phyloP scores from a whole-genome alignment of 441 rosid genomes.

The Brassica hybrid region DNA sequence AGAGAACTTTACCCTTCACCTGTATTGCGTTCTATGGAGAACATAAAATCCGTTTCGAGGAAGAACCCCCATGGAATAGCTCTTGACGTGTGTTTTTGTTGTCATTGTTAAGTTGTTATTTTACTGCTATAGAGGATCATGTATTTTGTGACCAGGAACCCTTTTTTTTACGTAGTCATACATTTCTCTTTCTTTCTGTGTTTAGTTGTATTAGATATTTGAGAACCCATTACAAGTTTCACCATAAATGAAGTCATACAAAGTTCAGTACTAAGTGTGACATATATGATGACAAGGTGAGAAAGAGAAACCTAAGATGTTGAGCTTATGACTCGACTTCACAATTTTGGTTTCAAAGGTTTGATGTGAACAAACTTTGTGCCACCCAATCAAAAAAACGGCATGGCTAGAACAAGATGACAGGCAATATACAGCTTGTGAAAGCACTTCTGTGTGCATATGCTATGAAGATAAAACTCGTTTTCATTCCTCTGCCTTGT shows the following conservation, averaged over 20 bases:
- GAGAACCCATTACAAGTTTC: background rate
- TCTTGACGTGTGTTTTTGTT: constrained; percentile 27
- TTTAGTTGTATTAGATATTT: background rate
- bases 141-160: background rate
- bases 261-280: background rate
- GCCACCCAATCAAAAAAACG: background rate
- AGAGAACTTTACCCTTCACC: constrained; percentile 26
- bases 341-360: background rate
- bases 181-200: background rate
- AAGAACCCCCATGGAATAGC: constrained; percentile 27
- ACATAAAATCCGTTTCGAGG: constrained; percentile 24
- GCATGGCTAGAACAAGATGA: background rate
- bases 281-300: background rate
- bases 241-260: background rate
- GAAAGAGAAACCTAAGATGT: background rate
- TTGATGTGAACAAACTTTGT: too few species aligned
- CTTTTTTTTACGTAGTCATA: background rate
- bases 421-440: background rate
- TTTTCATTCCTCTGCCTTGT: constrained; percentile 10
- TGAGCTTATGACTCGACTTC: background rate
- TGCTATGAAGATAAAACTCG: background rate
- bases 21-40: constrained; percentile 23
- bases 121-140: background rate
- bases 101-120: constrained; percentile 23
- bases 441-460: constrained; percentile 7